phyloP scores from a whole-genome alignment of 495 filamentous ascomycete genomes.

The Clohesyomyces aquaticus region DNA sequence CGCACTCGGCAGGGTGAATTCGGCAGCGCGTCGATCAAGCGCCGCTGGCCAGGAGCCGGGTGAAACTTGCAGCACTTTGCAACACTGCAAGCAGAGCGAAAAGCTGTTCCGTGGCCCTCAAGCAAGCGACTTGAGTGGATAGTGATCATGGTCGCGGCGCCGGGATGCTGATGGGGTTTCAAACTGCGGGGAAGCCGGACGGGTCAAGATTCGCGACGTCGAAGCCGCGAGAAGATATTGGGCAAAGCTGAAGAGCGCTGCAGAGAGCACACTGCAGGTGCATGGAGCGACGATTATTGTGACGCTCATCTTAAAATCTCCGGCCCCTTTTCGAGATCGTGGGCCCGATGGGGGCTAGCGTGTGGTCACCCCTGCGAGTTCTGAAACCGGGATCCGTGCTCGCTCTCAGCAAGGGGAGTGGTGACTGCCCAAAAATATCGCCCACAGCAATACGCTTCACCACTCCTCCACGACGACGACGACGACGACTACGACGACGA shows the following conservation, averaged over 20 bases:
- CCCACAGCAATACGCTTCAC: not conserved
- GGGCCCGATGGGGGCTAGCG: not conserved
- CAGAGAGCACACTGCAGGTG: not conserved
- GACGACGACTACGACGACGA: not conserved
- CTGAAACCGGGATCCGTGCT: not conserved
- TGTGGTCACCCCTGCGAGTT: no score
- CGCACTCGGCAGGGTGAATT: not conserved
- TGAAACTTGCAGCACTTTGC: not conserved
- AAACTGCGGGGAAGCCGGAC: no score
- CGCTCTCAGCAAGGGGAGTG: not conserved
- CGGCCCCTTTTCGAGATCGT: constrained; percentile 3
- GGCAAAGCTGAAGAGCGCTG: not conserved
- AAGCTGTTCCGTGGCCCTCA: no score
- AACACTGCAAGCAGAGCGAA: no score
- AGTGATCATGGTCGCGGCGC: no score
- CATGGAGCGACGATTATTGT: not conserved
- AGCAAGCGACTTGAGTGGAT: no score
- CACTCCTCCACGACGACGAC: not conserved
- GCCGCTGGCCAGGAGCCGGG: not conserved
- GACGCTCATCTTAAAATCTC: constrained; percentile 4
- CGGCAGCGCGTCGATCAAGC: not conserved
- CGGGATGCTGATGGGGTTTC: no score
- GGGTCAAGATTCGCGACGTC: no score
- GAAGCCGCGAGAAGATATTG: no score
- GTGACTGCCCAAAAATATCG: not conserved